phyloP scores from a whole-genome alignment of 2,329 filamentous ascomycete genomes.

The Calonectria henricotiae region DNA sequence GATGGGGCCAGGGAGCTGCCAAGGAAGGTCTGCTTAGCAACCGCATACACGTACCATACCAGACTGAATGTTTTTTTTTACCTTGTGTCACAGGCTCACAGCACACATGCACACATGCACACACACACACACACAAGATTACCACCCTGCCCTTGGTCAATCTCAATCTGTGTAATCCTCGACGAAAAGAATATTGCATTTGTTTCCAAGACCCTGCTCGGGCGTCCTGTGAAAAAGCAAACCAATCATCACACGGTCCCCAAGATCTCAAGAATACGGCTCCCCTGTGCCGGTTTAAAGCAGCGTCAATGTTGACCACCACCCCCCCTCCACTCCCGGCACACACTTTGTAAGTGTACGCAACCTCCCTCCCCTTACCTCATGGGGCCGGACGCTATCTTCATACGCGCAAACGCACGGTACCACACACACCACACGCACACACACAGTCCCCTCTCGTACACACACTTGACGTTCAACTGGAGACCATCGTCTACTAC shows the following conservation, averaged over 20 bases:
- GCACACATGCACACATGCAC: no score
- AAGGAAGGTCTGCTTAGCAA: slow-evolving; percentile 16
- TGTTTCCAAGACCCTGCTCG: slow-evolving; percentile 11
- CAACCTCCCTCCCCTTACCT: slow-evolving; percentile 3
- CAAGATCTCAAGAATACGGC: slow-evolving; percentile 16
- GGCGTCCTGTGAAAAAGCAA: slow-evolving; percentile 5
- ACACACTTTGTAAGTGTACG: slow-evolving; percentile 27
- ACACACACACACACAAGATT: no score
- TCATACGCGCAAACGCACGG: slow-evolving; percentile 21
- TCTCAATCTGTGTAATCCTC: slow-evolving; percentile 1
- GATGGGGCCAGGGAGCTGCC: slow-evolving; percentile 11
- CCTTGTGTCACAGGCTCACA: not conserved
- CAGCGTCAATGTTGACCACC: slow-evolving; percentile 6
- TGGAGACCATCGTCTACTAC: slow-evolving; percentile 19
- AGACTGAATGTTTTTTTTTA: not conserved
- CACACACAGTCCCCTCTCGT: no score
- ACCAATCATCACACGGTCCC: slow-evolving; percentile 15
- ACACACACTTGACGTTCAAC: slow-evolving; percentile 21
- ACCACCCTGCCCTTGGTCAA: no score
- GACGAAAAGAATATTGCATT: slow-evolving; percentile 6
- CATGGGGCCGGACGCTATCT: not conserved
- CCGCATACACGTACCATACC: slow-evolving; percentile 9
- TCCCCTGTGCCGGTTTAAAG: slow-evolving; percentile 20
- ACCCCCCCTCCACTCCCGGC: slow-evolving; percentile 25
- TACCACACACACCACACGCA: not conserved